A percentile compares a stretch with the other conserved stretches of the same genome.
Conservation (phyloP, 1,284 basidiomycete species). For the Puccinia novopanici region DNA sequence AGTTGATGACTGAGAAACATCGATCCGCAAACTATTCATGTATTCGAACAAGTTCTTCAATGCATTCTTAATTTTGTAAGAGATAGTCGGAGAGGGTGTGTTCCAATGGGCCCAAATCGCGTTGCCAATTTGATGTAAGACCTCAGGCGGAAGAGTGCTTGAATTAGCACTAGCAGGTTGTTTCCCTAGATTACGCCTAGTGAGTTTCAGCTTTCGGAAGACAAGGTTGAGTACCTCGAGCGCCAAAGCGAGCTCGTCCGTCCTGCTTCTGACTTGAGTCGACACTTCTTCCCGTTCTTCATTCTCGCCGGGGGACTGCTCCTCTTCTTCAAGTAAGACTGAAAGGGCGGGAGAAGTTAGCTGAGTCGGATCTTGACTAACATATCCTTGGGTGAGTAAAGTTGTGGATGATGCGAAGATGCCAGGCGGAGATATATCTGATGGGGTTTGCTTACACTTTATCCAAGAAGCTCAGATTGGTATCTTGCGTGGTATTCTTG, state of each 20-base stretch:
- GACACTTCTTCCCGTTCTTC: background rate
- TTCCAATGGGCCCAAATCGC: conserved; percentile 46
- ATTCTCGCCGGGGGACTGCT: background rate
- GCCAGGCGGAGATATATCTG: background rate
- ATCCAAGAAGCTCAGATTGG: background rate
- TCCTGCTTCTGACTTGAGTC: background rate
- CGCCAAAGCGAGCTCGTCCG: conserved; percentile 14
- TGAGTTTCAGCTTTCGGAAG: conserved; percentile 35
- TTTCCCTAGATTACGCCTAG: background rate
- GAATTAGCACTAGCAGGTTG: background rate
- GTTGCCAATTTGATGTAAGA: conserved; percentile 3
- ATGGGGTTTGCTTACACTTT: background rate
- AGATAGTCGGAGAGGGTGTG: conserved; percentile 23
- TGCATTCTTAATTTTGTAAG: conserved; percentile 44
- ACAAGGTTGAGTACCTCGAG: conserved; percentile 38
- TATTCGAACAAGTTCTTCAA: conserved; percentile 41
- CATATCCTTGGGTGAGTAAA: conserved; percentile 28
- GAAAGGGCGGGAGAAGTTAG: conserved; percentile 30
- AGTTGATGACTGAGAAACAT: background rate
- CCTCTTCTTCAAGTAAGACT: conserved; percentile 24
- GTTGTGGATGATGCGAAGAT: background rate
- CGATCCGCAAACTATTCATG: background rate
- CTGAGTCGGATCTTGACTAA: conserved; percentile 32
- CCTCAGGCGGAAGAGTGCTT: background rate
- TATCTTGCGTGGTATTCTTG: background rate